These are phyloP conservation scores for Coix lacrymajobi DNA, from an alignment of 176 grass and related monocot genomes.

Conservation along the genomic window DNA sequence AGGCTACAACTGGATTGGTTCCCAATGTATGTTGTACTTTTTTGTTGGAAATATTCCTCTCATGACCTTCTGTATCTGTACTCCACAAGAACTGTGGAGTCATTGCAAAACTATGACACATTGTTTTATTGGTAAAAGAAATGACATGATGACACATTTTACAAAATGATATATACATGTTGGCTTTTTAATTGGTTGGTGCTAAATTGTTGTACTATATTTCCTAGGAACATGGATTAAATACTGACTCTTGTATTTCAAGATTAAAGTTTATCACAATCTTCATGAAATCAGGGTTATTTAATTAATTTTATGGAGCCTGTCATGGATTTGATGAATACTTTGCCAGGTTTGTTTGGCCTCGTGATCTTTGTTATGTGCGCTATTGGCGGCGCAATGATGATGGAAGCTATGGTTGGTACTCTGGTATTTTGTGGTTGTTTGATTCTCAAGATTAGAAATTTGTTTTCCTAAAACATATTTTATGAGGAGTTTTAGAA, in stretches of 20 bases:
- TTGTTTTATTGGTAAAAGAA: background rate
- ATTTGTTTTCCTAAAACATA: background rate
- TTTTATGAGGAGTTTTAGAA: background rate
- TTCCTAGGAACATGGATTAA: background rate
- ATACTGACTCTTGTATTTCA: slow-evolving; percentile 26
- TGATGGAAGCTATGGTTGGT: slow-evolving; percentile 98
- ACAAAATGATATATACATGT: background rate
- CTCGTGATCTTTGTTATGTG: slow-evolving; percentile 94
- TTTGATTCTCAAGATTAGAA: background rate
- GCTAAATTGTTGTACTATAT: slow-evolving; percentile 6
- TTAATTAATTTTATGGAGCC: slow-evolving; percentile 8
- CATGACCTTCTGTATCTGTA: background rate
- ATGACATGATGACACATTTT: background rate
- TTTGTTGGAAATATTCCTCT: slow-evolving; percentile 11
- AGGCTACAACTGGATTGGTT: slow-evolving; percentile 94
- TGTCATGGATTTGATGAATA: slow-evolving; percentile 19
- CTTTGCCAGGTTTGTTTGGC: slow-evolving; percentile 77
- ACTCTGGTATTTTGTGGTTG: slow-evolving; percentile 28
- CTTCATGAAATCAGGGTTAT: background rate
- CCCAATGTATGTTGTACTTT: slow-evolving; percentile 69
- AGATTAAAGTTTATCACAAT: slow-evolving; percentile 7
- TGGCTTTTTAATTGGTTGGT: background rate
- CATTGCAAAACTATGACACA: background rate
- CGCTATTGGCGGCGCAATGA: slow-evolving; percentile 99
- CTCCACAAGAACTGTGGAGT: background rate